Base-by-base conservation (phyloP, 352 stramenopile species). In the Phytophthora fragariae region DNA sequence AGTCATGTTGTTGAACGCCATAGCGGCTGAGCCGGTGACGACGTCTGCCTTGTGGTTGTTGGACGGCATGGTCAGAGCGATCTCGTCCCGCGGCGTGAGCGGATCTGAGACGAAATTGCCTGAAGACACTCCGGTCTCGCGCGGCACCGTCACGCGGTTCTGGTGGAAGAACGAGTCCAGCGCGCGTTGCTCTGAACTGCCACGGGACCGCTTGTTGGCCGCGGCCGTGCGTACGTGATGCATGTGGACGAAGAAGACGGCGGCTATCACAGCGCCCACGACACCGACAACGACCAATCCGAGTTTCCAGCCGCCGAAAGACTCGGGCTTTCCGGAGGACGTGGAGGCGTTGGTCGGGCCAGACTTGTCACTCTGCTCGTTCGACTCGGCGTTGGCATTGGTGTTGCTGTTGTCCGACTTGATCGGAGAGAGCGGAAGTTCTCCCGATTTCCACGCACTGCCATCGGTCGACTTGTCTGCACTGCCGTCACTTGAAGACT, bases 221-320 rank as follows among this genome's bases (percentile, higher is more conserved):
- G 70, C 61, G 2, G 69, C 71, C 49, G 66, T 55, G 12, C 68
- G 76, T 10, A 77, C 73, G 54, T 84, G 72, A 17, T 64, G 75
- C 61, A 74, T 73, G 56, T 86, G 85, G 44, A 90, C 81, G 58
- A 91, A 90, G 72, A 91, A 81, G 29, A 93, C 68, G 29, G 81
- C 88, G 17, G 73, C 76, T 15, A 88, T 24, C 1, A 93, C 85
- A 9, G 64, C 72, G 2, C 64, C 80, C 19, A 93, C 73, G 19
- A 84, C 67, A 10, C 83, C 85, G 3, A 81, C 52, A 29, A 90
- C 70, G 49, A 91, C 81, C 1, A 88, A 27, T 47, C 57, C 73
- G 53, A 90, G 72, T 64, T 82, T 77, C 73, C 72, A 77, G 33
- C 71, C 70, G 17, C 74, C 65, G 37, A 83, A 76, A 21, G 77